These are phyloP conservation scores for Cercospora nicotianae DNA, from an alignment of 2,329 filamentous ascomycete genomes.

Conservation along the genomic window DNA sequence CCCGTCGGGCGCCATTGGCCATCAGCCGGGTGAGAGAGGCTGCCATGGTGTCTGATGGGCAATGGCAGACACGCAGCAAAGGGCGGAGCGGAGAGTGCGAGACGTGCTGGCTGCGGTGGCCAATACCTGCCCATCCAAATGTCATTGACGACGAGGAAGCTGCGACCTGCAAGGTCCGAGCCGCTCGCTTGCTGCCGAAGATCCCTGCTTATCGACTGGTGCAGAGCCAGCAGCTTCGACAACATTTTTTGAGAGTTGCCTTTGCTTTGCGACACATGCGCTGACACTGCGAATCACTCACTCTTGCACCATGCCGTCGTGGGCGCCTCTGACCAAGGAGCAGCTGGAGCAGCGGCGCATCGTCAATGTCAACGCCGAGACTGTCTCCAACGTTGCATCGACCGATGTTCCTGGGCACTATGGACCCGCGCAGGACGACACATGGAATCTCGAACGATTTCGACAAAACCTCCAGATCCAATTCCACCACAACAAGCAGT, in stretches of 20 bases:
- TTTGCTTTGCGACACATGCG: background rate
- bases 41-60: constrained; percentile 58
- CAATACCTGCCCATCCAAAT: constrained; percentile 18
- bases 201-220: constrained; percentile 9
- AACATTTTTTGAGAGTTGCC: constrained; percentile 3
- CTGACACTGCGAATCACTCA: background rate
- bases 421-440: constrained; percentile 75
- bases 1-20: constrained; percentile 61
- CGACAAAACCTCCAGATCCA: constrained; percentile 68
- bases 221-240: constrained; percentile 6
- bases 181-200: constrained; percentile 11
- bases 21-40: constrained; percentile 70
- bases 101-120: constrained; percentile 8
- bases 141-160: constrained; percentile 10
- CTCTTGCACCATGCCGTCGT: constrained; percentile 31
- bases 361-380: constrained; percentile 85
- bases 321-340: constrained; percentile 48
- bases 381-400: constrained; percentile 81
- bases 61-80: constrained; percentile 11
- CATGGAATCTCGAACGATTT: constrained; percentile 76
- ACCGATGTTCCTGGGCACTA: constrained; percentile 92
- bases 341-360: constrained; percentile 70
- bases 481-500: constrained; percentile 79
- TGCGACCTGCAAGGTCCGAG: background rate
- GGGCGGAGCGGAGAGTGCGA: constrained; percentile 5